A percentile compares a stretch with the other conserved stretches of the same genome.
phyloP scores from a whole-genome alignment of 78 protist genomes.

The Creolimax fragrantissima region DNA sequence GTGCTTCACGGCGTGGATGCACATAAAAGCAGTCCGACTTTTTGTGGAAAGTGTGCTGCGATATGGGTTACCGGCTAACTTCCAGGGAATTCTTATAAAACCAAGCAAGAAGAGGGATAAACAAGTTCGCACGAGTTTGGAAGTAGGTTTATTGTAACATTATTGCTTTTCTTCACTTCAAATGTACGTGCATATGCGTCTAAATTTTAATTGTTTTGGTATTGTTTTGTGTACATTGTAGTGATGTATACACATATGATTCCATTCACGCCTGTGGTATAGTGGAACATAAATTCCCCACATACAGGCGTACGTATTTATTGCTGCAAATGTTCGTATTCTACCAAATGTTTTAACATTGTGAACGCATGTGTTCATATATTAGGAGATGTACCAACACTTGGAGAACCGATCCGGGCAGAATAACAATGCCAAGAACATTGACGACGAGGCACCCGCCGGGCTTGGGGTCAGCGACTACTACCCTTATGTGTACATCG shows the following conservation, averaged over 20 bases:
- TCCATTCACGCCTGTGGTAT: too few relatives aligned
- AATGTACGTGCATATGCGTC: too few relatives aligned
- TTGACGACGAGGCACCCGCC: not conserved
- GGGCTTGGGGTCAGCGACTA: not conserved
- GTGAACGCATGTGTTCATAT: too few relatives aligned
- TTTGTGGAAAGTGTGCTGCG: slow-evolving; percentile 77
- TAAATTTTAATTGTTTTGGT: not conserved
- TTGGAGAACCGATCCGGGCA: not conserved
- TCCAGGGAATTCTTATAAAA: slow-evolving; percentile 48
- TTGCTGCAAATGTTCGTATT: not conserved
- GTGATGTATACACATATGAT: too few relatives aligned
- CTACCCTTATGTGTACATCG: not conserved
- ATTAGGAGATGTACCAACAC: not conserved
- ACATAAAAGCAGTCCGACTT: slow-evolving; percentile 68
- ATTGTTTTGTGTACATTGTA: too few relatives aligned
- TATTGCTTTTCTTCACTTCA: too few relatives aligned
- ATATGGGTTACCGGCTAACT: slow-evolving; percentile 73
- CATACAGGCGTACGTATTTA: not conserved
- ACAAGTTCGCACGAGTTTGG: not conserved
- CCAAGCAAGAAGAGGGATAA: not conserved
- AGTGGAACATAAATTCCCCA: too few relatives aligned
- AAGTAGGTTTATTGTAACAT: too few relatives aligned
- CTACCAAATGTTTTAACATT: not conserved
- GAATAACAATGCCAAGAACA: not conserved
- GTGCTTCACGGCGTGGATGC: slow-evolving; percentile 60